Percentiles rank a stretch among this genome's conserved stretches.
Evolutionary conservation across 2,329 filamentous ascomycete species (phyloP).

Genomic region (Colletotrichum sp.): DNA sequence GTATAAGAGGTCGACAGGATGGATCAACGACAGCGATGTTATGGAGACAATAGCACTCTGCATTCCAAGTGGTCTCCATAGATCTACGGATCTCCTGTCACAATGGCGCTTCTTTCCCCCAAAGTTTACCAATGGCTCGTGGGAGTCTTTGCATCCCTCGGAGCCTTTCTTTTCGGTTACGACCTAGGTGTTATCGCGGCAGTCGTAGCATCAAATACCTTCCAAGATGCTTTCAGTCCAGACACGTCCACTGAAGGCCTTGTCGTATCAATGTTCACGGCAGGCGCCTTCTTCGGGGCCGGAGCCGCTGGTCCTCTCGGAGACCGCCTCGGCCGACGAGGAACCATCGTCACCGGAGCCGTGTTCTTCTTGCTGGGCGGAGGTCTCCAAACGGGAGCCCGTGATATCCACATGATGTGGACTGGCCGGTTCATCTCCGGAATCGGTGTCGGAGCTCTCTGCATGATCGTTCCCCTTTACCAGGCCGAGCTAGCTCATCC

Average conservation of each 20-base stretch:
- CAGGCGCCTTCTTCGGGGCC: constrained; percentile 79
- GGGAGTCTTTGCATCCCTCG: constrained; percentile 73
- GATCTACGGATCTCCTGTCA: neutral
- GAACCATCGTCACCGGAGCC: constrained; percentile 75
- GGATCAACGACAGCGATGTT: neutral
- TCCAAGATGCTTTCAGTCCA: constrained; percentile 43
- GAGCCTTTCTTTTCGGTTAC: constrained; percentile 79
- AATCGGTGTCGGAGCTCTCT: constrained; percentile 53
- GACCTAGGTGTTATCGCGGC: constrained; percentile 76
- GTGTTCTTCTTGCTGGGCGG: constrained; percentile 72
- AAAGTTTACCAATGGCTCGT: constrained; percentile 53
- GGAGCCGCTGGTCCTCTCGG: constrained; percentile 78
- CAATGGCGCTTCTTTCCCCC: constrained; percentile 5
- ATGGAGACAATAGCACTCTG: neutral
- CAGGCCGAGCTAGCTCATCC: constrained; percentile 82
- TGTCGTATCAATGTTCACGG: constrained; percentile 78
- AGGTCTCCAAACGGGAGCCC: constrained; percentile 72
- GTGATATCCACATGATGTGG: constrained; percentile 64
- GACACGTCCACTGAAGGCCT: constrained; percentile 47
- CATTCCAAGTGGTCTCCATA: neutral
- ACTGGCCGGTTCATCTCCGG: constrained; percentile 73
- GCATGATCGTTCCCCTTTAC: constrained; percentile 63
- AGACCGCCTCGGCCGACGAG: constrained; percentile 75
- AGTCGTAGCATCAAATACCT: constrained; percentile 57
- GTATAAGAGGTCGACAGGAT: neutral